These are phyloP conservation scores for Tolypocladium guangdongense DNA, from an alignment of 2,329 filamentous ascomycete species.

Conservation along the genomic window DNA sequence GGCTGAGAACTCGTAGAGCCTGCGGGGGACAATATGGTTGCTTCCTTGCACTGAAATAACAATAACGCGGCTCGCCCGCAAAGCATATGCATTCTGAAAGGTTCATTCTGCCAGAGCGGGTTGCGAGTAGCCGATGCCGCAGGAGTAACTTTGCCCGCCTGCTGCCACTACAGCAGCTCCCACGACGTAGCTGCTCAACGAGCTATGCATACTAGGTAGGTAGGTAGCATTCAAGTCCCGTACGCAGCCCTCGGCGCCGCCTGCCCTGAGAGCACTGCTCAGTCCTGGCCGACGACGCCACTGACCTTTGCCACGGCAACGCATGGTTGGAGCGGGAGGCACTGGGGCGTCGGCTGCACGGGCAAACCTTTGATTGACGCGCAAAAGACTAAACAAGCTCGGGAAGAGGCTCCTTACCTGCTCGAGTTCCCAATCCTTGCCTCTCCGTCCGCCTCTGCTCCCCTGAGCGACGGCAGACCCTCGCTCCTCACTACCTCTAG, in stretches of 20 bases:
- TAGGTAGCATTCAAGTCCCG: neutral
- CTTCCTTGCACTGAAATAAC: neutral
- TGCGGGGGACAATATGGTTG: neutral
- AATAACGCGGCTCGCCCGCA: neutral
- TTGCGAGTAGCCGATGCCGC: neutral
- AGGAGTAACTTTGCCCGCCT: neutral
- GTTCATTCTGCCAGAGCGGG: neutral
- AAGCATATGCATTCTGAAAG: neutral
- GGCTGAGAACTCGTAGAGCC: neutral
- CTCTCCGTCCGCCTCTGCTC: constrained; percentile 59
- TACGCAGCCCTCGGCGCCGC: neutral
- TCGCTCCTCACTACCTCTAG: constrained; percentile 69
- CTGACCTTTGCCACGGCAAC: neutral
- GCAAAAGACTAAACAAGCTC: constrained; percentile 1
- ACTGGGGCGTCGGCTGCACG: neutral
- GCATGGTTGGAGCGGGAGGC: neutral
- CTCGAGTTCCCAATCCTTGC: constrained; percentile 73
- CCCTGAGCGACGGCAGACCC: constrained; percentile 50
- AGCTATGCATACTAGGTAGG: too few relatives aligned
- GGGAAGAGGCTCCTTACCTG: constrained; percentile 43
- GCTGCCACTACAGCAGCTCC: neutral
- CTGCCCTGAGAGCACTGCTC: neutral
- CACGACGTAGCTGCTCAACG: neutral
- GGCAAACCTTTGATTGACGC: neutral
- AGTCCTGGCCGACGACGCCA: neutral